phyloP scores from a whole-genome alignment of 495 filamentous ascomycete genomes.

The Xylaria nigripes region DNA sequence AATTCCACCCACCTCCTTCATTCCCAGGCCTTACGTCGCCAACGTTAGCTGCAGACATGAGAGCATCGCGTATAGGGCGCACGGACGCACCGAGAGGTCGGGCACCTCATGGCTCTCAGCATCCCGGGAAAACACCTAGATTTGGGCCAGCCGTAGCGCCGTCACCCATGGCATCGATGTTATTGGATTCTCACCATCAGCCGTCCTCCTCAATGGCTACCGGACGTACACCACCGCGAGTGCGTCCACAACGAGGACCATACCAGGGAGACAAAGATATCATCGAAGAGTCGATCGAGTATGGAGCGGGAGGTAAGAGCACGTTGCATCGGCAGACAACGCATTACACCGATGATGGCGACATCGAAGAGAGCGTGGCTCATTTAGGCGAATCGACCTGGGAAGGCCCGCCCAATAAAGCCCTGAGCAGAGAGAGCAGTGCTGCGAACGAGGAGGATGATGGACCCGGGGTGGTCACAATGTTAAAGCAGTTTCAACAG shows the following conservation, averaged over 20 bases:
- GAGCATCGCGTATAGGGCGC: slow-evolving; percentile 41
- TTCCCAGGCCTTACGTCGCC: slow-evolving; percentile 66
- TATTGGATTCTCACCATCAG: slow-evolving; percentile 83
- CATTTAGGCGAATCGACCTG: slow-evolving; percentile 46
- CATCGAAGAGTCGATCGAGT: slow-evolving; percentile 42
- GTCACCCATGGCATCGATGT: slow-evolving; percentile 60
- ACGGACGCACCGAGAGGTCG: slow-evolving; percentile 33
- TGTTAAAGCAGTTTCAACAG: slow-evolving; percentile 88
- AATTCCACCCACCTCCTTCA: slow-evolving; percentile 71
- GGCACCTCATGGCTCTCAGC: slow-evolving; percentile 9
- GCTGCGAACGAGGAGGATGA: slow-evolving; percentile 29
- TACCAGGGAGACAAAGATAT: slow-evolving; percentile 37
- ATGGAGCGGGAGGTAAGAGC: slow-evolving; percentile 54
- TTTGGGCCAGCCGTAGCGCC: slow-evolving; percentile 32
- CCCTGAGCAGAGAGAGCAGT: slow-evolving; percentile 36
- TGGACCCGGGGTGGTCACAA: slow-evolving; percentile 64
- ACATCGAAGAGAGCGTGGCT: slow-evolving; percentile 42
- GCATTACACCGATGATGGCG: slow-evolving; percentile 46
- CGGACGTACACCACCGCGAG: slow-evolving; percentile 35
- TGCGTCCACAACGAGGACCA: slow-evolving; percentile 32
- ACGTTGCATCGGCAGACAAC: slow-evolving; percentile 60
- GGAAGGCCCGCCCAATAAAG: slow-evolving; percentile 38
- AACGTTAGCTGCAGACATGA: slow-evolving; percentile 48
- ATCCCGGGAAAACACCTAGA: slow-evolving; percentile 21
- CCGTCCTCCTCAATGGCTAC: slow-evolving; percentile 48